A percentile compares a stretch with the other conserved stretches of the same genome.
phyloP scores from a whole-genome alignment of 1,284 basidiomycete genomes.

The Inonotus obliquus region DNA sequence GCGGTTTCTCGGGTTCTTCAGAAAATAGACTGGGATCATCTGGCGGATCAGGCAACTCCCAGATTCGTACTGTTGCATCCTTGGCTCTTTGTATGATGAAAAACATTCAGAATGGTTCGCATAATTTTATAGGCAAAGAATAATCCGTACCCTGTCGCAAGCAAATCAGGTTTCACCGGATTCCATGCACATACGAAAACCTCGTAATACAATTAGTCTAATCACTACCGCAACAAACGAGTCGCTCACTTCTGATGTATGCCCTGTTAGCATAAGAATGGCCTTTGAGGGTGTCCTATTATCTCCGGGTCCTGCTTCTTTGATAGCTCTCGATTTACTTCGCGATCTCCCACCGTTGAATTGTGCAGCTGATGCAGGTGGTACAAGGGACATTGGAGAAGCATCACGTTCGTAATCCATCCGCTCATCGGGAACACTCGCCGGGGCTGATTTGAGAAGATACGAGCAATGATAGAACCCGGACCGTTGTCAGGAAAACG shows the following conservation, averaged over 20 bases:
- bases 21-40: conserved; percentile 24
- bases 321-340: conserved; percentile 1
- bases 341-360: conserved; percentile 5
- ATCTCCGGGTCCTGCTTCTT: conserved; percentile 14
- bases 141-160: conserved; percentile 67
- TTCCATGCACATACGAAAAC: conserved; percentile 83
- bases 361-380: neutral
- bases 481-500: neutral
- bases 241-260: conserved; percentile 54
- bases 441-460: neutral
- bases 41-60: conserved; percentile 55
- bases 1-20: conserved; percentile 29
- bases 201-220: conserved; percentile 32
- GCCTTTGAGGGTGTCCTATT: conserved; percentile 25
- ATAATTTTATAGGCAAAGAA: neutral
- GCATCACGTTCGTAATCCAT: conserved; percentile 4
- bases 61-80: conserved; percentile 71
- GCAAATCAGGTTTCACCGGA: conserved; percentile 51
- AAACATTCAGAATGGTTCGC: neutral
- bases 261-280: conserved; percentile 50
- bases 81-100: conserved; percentile 51
- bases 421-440: neutral
- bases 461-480: neutral
- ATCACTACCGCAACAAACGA: neutral
- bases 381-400: conserved; percentile 9